Percentiles rank a stretch among this genome's conserved stretches.
Conservation (phyloP, 2,329 filamentous ascomycete genomes). For the Ascochyta rabiei region DNA sequence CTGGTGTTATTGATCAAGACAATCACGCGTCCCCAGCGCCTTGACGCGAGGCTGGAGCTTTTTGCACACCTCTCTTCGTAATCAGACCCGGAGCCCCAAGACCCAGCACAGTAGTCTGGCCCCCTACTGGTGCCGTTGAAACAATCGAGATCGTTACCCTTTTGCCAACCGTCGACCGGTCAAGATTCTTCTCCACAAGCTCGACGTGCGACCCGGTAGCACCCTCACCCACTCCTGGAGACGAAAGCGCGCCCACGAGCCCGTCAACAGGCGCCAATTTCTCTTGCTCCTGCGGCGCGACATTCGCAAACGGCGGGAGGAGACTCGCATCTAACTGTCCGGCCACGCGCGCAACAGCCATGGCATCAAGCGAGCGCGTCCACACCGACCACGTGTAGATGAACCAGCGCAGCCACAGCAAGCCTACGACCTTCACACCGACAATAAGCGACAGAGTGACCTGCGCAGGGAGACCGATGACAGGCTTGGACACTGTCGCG, state of each 20-base stretch:
- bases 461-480: not conserved
- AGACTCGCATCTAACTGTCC: not conserved
- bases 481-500: no score
- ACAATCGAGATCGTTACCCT: not conserved
- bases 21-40: no score
- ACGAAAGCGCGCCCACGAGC: not conserved
- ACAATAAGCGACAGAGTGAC: slow-evolving; percentile 1
- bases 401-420: not conserved
- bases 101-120: not conserved
- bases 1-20: no score
- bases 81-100: not conserved
- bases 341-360: slow-evolving; percentile 13
- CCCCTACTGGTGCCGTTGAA: not conserved
- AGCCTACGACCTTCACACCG: not conserved
- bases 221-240: not conserved
- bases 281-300: not conserved
- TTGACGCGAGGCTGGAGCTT: no score
- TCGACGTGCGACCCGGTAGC: not conserved
- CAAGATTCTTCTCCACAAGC: not conserved
- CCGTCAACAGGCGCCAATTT: not conserved
- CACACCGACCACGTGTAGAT: slow-evolving; percentile 4
- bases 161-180: not conserved
- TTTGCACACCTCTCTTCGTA: not conserved
- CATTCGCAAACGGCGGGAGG: not conserved
- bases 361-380: slow-evolving; percentile 11